These are phyloP conservation scores for Pisolithus marmoratus DNA, from an alignment of 768 basidiomycete species.

Conservation along the genomic window DNA sequence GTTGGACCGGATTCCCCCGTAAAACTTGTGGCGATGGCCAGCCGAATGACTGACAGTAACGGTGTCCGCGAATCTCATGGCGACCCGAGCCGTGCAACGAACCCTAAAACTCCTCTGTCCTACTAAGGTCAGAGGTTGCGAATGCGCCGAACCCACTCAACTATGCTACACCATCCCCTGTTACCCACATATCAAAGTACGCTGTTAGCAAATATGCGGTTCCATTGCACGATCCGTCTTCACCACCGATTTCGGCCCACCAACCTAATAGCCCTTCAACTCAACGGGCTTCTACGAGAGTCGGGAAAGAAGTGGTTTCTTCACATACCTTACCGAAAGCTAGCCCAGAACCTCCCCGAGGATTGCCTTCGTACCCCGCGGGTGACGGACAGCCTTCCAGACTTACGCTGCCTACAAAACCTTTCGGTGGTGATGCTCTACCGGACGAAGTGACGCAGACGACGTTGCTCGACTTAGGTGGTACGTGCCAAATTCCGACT, in stretches of 20 bases:
- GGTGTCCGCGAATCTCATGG: neutral
- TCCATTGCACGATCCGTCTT: constrained; percentile 1
- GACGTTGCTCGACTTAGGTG: constrained; percentile 18
- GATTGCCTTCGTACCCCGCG: neutral
- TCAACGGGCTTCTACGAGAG: no score
- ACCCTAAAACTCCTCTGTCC: no score
- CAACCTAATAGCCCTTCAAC: no score
- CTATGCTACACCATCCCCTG: no score
- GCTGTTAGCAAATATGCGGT: constrained; percentile 13
- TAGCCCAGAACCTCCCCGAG: no score
- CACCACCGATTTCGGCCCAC: neutral
- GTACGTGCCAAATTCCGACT: constrained; percentile 15
- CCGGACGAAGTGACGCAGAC: constrained; percentile 17
- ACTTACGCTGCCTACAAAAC: constrained; percentile 1
- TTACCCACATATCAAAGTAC: neutral
- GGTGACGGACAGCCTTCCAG: neutral
- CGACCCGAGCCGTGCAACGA: no score
- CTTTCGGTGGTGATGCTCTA: constrained; percentile 1
- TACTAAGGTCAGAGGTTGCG: neutral
- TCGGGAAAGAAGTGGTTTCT: no score
- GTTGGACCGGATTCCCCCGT: constrained; percentile 5
- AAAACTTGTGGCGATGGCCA: neutral
- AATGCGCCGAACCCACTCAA: no score
- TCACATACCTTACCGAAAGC: no score
- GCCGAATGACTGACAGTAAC: neutral